A percentile compares a stretch with the other conserved stretches of the same genome.
Evolutionary conservation across 164 flowering plant species (phyloP).

Genomic region (Saururus chinensis): DNA sequence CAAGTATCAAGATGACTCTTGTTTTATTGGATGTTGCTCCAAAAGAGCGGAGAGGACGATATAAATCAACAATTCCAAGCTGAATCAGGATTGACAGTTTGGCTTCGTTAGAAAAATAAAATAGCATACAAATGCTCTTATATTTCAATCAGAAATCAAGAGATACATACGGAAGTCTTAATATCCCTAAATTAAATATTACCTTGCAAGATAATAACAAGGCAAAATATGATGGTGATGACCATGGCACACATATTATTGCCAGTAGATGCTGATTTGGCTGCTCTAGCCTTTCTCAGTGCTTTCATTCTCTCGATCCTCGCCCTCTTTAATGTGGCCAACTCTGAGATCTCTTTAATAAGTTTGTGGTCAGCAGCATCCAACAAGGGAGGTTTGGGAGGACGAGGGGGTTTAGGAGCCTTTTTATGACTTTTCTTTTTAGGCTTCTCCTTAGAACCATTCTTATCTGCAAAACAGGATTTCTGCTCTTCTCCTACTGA

Average conservation of each 20-base stretch:
- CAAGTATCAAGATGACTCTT: not conserved
- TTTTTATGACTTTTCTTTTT: conserved; percentile 38
- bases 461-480: conserved; percentile 14
- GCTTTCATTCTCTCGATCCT: conserved; percentile 52
- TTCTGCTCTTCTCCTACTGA: conserved; percentile 7
- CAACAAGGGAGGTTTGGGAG: conserved; percentile 58
- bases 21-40: not conserved
- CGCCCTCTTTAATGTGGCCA: conserved; percentile 69
- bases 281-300: conserved; percentile 18
- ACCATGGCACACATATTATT: conserved; percentile 41
- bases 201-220: conserved; percentile 64
- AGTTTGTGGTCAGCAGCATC: conserved; percentile 68
- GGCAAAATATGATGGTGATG: conserved; percentile 49
- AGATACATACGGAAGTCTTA: not conserved
- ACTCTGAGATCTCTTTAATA: conserved; percentile 50
- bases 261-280: conserved; percentile 42
- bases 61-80: not conserved
- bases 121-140: not conserved
- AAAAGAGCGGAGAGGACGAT: not conserved
- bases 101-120: not conserved
- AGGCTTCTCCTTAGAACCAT: conserved; percentile 31
- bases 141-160: not conserved
- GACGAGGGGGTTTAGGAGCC: conserved; percentile 60
- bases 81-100: not conserved
- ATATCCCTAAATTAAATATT: not conserved